Evolutionary conservation across 2,329 filamentous ascomycete genomes (phyloP).

Genomic region (Colletotrichum nymphaeae): DNA sequence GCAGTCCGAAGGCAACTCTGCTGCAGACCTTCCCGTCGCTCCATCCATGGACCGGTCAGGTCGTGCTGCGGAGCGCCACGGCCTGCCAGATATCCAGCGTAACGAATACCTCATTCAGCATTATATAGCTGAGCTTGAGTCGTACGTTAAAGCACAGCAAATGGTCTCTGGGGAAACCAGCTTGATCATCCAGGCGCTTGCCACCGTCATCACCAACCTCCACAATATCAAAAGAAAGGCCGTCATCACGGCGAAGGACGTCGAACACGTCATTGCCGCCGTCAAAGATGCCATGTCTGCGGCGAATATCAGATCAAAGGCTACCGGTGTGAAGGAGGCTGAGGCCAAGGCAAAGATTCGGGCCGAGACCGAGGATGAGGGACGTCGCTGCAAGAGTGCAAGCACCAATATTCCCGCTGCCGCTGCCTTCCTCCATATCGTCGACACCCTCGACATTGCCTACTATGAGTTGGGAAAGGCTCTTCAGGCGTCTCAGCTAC

Average conservation of each 20-base stretch:
- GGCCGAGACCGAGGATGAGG: background rate
- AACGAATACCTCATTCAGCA: background rate
- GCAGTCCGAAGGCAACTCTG: background rate
- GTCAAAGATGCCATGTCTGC: background rate
- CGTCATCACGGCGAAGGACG: background rate
- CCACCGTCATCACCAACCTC: background rate
- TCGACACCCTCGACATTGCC: background rate
- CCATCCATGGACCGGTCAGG: background rate
- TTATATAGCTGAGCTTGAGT: background rate
- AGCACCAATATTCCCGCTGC: background rate
- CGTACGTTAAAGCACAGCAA: background rate
- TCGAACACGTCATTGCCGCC: background rate
- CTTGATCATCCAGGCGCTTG: background rate
- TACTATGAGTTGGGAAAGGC: background rate
- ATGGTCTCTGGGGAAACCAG: too few species aligned
- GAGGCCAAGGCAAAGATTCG: background rate
- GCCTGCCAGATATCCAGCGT: background rate
- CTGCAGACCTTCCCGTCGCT: background rate
- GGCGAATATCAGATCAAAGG: background rate
- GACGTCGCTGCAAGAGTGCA: background rate
- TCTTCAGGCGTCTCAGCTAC: background rate
- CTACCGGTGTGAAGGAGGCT: background rate
- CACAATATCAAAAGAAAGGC: background rate
- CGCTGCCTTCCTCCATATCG: background rate
- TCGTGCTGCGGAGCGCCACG: background rate